phyloP scores from a whole-genome alignment of 768 basidiomycete species.

The Amanita inopinata region DNA sequence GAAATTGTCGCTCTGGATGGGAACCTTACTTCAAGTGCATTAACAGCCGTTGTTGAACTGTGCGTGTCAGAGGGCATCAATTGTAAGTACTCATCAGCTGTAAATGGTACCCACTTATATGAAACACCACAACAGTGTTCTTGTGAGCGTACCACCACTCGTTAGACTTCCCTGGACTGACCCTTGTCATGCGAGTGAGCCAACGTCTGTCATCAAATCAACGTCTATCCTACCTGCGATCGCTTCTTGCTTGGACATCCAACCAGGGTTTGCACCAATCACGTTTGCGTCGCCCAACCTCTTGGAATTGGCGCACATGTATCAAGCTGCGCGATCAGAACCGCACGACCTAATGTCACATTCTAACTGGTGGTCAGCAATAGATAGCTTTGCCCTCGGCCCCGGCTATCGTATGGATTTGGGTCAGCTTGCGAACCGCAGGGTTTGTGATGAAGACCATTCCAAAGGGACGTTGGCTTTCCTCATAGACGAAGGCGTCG shows the following conservation, averaged over 20 bases:
- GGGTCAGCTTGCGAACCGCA: constrained; percentile 42
- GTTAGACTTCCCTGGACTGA: constrained; percentile 6
- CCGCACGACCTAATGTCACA: constrained; percentile 41
- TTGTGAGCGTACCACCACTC: constrained; percentile 42
- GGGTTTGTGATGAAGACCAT: constrained; percentile 30
- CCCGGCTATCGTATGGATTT: constrained; percentile 59
- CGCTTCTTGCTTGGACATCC: constrained; percentile 22
- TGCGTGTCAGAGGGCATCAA: constrained; percentile 37
- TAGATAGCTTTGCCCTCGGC: constrained; percentile 60
- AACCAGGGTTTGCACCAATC: constrained; percentile 33
- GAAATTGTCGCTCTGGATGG: constrained; percentile 64
- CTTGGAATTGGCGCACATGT: constrained; percentile 61
- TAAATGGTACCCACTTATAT: constrained; percentile 3
- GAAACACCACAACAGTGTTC: constrained; percentile 40
- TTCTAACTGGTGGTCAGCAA: constrained; percentile 50
- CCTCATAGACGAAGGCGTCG: constrained; percentile 59
- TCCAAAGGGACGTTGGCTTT: constrained; percentile 43
- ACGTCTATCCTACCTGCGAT: constrained; percentile 58
- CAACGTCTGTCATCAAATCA: constrained; percentile 85
- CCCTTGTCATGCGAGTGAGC: constrained; percentile 50
- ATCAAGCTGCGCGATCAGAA: constrained; percentile 37
- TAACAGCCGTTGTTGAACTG: constrained; percentile 41
- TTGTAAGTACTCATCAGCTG: constrained; percentile 32
- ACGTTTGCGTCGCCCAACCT: constrained; percentile 79
- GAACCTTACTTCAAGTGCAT: constrained; percentile 49